phyloP scores from a whole-genome alignment of 768 basidiomycete genomes.

The Tricholomella constricta region DNA sequence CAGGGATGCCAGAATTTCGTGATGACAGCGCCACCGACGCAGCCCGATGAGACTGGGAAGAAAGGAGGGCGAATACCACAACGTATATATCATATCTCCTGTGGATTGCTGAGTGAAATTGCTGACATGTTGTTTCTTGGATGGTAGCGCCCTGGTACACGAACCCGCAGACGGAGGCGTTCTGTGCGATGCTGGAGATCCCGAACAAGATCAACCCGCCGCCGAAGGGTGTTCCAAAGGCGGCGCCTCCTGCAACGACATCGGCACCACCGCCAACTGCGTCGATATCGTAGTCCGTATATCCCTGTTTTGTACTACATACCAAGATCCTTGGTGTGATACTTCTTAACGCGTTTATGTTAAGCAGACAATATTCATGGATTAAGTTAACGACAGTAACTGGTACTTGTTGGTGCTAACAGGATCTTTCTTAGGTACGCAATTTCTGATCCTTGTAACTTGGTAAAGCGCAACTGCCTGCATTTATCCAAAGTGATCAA shows the following conservation, averaged over 20 bases:
- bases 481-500: too few relatives aligned
- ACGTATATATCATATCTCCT: slow-evolving; percentile 34
- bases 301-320: neutral
- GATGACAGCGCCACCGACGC: slow-evolving; percentile 53
- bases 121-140: slow-evolving; percentile 1
- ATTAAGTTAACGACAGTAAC: too few relatives aligned
- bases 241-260: neutral
- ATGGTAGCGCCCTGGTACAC: slow-evolving; percentile 70
- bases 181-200: slow-evolving; percentile 78
- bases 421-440: too few relatives aligned
- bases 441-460: too few relatives aligned
- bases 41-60: slow-evolving; percentile 34
- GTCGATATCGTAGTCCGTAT: neutral
- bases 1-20: slow-evolving; percentile 66
- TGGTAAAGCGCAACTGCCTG: too few relatives aligned
- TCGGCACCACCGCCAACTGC: neutral
- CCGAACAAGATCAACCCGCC: slow-evolving; percentile 58
- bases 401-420: too few relatives aligned
- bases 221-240: neutral
- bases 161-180: slow-evolving; percentile 88
- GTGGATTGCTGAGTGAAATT: slow-evolving; percentile 31
- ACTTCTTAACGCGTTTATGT: too few relatives aligned
- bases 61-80: slow-evolving; percentile 20
- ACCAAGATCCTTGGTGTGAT: too few relatives aligned
- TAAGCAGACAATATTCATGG: too few relatives aligned